Conservation (phyloP, 2,329 filamentous ascomycete species). For the Thielaviopsis musarum region DNA sequence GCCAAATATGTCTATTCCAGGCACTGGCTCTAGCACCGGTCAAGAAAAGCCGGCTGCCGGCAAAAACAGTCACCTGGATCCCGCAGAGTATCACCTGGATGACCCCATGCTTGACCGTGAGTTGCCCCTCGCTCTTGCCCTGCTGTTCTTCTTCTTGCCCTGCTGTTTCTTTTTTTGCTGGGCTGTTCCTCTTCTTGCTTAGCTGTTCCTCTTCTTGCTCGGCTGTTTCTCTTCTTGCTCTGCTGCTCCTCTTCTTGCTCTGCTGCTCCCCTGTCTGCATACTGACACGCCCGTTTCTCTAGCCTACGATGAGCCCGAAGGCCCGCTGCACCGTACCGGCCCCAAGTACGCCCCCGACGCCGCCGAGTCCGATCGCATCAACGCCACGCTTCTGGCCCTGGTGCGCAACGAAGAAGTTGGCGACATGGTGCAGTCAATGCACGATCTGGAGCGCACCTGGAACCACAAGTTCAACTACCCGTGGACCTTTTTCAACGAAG, state of each 20-base stretch:
- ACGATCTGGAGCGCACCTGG: slow-evolving; percentile 84
- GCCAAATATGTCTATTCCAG: slow-evolving; percentile 30
- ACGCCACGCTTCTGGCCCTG: slow-evolving; percentile 79
- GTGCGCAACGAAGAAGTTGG: slow-evolving; percentile 82
- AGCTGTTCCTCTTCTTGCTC: not conserved
- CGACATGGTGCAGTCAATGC: slow-evolving; percentile 76
- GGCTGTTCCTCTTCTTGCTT: too few relatives aligned
- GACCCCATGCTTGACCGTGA: slow-evolving; percentile 81
- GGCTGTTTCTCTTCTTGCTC: slow-evolving; percentile 8
- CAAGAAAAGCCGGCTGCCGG: slow-evolving; percentile 12
- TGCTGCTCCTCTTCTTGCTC: not conserved
- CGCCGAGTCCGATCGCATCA: slow-evolving; percentile 65
- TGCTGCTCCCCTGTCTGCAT: slow-evolving; percentile 11
- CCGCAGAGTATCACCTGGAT: slow-evolving; percentile 43
- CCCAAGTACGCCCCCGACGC: slow-evolving; percentile 65
- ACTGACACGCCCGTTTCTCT: slow-evolving; percentile 12
- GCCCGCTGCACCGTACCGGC: slow-evolving; percentile 54
- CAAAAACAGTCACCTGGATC: slow-evolving; percentile 4
- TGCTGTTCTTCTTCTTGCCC: not conserved
- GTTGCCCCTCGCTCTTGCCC: slow-evolving; percentile 19
- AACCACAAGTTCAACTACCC: slow-evolving; percentile 99
- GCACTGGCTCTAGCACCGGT: slow-evolving; percentile 17
- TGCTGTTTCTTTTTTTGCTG: not conserved
- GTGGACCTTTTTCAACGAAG: slow-evolving; percentile 98
- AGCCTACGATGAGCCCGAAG: slow-evolving; percentile 76